These are phyloP conservation scores for Cyanidiococcus yangmingshanensis DNA, from an alignment of 23 red algal species.

Conservation along the genomic window DNA sequence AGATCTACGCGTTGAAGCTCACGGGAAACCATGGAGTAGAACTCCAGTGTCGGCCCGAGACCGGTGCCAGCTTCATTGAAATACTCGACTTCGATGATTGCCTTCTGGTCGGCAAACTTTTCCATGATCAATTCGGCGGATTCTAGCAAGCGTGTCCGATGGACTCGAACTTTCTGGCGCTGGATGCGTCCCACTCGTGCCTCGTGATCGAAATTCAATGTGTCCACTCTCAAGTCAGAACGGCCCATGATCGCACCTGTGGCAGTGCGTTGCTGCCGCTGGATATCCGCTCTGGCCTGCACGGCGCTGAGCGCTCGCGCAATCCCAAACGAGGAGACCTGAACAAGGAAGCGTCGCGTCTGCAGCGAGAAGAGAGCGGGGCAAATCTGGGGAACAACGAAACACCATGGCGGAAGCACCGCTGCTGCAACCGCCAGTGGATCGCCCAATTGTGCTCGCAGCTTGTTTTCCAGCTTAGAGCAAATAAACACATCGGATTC, in stretches of 20 bases:
- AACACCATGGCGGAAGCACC: slow-evolving; percentile 59
- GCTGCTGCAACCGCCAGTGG: slow-evolving; percentile 64
- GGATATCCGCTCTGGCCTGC: slow-evolving; percentile 45
- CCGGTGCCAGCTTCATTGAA: slow-evolving; percentile 90
- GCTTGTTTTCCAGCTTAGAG: slow-evolving; percentile 57
- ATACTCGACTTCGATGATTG: slow-evolving; percentile 85
- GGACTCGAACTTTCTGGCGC: slow-evolving; percentile 85
- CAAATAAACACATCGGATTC: slow-evolving; percentile 36
- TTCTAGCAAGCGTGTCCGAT: slow-evolving; percentile 59
- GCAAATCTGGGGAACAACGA: slow-evolving; percentile 38
- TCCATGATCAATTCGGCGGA: slow-evolving; percentile 78
- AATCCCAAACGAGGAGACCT: slow-evolving; percentile 68
- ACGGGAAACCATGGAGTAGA: slow-evolving; percentile 76
- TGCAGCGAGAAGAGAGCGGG: slow-evolving; percentile 71
- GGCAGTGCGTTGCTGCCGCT: slow-evolving; percentile 22
- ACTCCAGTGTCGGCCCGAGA: slow-evolving; percentile 93
- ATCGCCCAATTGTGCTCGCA: slow-evolving; percentile 72
- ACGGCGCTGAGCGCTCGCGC: slow-evolving; percentile 64
- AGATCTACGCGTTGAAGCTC: slow-evolving; percentile 83
- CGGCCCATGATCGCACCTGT: slow-evolving; percentile 13
- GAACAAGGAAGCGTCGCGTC: slow-evolving; percentile 58
- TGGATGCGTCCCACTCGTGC: slow-evolving; percentile 67
- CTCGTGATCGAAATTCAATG: slow-evolving; percentile 22
- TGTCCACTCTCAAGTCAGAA: slow-evolving; percentile 22
- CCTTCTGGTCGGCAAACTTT: slow-evolving; percentile 60